Conservation (phyloP, 2,329 filamentous ascomycete species). For the Verticillium klebahnii region DNA sequence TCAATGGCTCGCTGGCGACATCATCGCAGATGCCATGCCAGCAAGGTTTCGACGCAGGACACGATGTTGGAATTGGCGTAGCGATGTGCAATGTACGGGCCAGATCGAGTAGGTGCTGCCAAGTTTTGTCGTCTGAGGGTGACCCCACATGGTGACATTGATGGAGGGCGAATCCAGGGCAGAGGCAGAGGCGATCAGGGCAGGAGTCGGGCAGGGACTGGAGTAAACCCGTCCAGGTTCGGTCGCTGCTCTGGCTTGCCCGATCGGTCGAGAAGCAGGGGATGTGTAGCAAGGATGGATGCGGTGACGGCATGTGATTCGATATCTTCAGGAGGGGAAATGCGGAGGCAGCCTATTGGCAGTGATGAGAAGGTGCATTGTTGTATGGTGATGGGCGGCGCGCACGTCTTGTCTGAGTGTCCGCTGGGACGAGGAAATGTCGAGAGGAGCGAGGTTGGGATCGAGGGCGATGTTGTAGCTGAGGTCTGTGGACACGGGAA, state of each 20-base stretch:
- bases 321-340: not conserved
- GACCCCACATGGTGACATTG: not conserved
- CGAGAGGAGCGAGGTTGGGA: not conserved
- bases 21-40: not conserved
- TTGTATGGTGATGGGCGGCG: no score
- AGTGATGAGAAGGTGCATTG: not conserved
- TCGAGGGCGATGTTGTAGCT: not conserved
- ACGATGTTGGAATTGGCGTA: not conserved
- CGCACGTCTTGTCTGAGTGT: not conserved
- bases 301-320: not conserved
- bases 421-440: not conserved
- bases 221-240: not conserved
- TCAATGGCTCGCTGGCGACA: not conserved
- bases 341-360: not conserved
- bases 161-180: not conserved
- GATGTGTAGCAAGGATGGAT: not conserved
- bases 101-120: not conserved
- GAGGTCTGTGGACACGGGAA: not conserved
- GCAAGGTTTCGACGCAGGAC: not conserved
- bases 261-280: not conserved
- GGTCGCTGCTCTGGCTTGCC: not conserved
- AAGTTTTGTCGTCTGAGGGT: not conserved
- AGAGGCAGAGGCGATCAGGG: not conserved
- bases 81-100: not conserved
- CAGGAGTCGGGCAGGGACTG: not conserved